Base-by-base conservation (phyloP, 192 early-diverging fungal genomes). In the Chytriomyces sp. region DNA sequence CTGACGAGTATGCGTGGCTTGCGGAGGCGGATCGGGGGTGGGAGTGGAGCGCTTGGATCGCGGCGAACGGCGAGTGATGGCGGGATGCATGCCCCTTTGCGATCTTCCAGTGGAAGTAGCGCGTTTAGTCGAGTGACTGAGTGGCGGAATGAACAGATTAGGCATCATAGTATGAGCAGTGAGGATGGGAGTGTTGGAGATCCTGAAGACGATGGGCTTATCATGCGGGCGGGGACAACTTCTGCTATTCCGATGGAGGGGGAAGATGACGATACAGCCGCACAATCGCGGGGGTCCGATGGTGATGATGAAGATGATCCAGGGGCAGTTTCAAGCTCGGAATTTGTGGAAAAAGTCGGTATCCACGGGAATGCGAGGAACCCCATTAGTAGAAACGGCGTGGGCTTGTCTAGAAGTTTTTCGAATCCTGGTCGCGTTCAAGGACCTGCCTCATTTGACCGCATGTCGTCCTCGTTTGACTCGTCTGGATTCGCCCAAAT, bases 141-240 rank as follows among this genome's bases (percentile, higher is more conserved):
- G 41, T 66, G 64, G 64, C 28, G 64, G 17, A 62, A 7, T 25
- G 41, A 33, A 49, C 44, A 49, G 44, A 49, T 49, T 14, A 14
- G 44, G 22, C 44, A n/a, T 14, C 44, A 49, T 49, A n/a, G 17
- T 22, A 49, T 49, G 44, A 3, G 19, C 3, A 62, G 64, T 7
- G 56, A 37, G 19, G 64, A 26, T 31, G 59, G 70, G 22, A 76
- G 75, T 37, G 72, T 54, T 49, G 72, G 60, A 4, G 59, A 52
- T 22, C 17, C 37, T 32, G 74, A 64, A 19, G 70, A 72, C 57
- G 52, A 69, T 12, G 70, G 67, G 10, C n/a, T 70, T 62, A 25
- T 70, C 10, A 70, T 70, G 67, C 60, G 40, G 41, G 52, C 17
- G 26, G 34, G 17, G 6, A 5, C 17, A 17, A 32, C 5, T 6